Evolutionary conservation across 106 monocot genomes (phyloP).

Genomic region (Ottelia alismoides): DNA sequence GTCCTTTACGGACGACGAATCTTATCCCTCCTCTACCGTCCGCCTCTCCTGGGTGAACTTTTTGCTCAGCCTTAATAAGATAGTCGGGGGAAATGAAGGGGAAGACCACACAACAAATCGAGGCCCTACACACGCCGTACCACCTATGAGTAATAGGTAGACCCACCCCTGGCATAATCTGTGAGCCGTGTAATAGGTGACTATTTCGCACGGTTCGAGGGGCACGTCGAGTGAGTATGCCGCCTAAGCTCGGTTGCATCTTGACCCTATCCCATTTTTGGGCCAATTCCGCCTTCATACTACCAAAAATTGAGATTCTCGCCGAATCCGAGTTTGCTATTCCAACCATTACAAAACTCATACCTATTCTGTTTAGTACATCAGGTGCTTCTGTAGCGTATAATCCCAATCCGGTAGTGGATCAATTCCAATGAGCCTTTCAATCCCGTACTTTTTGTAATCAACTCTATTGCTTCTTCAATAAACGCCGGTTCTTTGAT

Average conservation of each 20-base stretch:
- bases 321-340: background rate
- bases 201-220: slow-evolving; percentile 1
- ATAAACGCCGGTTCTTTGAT: slow-evolving; percentile 4
- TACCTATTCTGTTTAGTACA: slow-evolving; percentile 19
- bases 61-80: too few relatives aligned
- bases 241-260: background rate
- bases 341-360: slow-evolving; percentile 17
- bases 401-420: slow-evolving; percentile 15
- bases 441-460: slow-evolving; percentile 4
- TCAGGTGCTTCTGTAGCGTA: slow-evolving; percentile 22
- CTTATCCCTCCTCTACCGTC: too few relatives aligned
- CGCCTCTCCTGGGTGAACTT: too few relatives aligned
- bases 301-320: slow-evolving; percentile 7
- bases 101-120: too few relatives aligned
- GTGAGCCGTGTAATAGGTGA: slow-evolving; percentile 2
- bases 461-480: slow-evolving; percentile 5
- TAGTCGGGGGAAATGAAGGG: too few relatives aligned
- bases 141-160: too few relatives aligned
- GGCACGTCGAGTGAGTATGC: slow-evolving; percentile 2
- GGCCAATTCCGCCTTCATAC: slow-evolving; percentile 5
- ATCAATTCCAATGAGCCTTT: slow-evolving; percentile 12
- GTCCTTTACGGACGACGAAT: too few relatives aligned
- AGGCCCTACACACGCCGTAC: too few relatives aligned
- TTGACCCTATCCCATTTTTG: slow-evolving; percentile 1
- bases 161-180: background rate